These are phyloP conservation scores for Kodamaea neixiangensis DNA, from an alignment of 805 yeast species.

Conservation along the genomic window DNA sequence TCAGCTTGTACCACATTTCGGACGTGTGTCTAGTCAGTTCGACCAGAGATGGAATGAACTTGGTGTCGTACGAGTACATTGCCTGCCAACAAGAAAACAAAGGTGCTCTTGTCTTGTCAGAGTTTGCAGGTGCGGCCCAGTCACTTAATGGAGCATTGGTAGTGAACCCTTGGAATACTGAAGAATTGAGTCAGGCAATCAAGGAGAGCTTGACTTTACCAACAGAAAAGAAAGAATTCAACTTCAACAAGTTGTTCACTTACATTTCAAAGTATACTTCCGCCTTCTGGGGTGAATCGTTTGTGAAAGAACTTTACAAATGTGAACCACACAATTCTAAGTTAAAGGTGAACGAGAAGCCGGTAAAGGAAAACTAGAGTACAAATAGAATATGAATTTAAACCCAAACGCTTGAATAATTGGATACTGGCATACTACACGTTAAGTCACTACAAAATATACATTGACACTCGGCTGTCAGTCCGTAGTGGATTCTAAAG, in stretches of 20 bases:
- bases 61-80: constrained; percentile 93
- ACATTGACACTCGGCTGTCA: not conserved
- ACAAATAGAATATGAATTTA: not conserved
- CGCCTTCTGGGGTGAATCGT: constrained; percentile 95
- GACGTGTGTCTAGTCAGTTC: constrained; percentile 93
- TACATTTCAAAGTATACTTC: constrained; percentile 94
- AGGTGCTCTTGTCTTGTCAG: constrained; percentile 86
- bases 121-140: constrained; percentile 99
- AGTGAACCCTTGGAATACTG: constrained; percentile 98
- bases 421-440: not conserved
- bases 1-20: constrained; percentile 78
- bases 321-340: constrained; percentile 10
- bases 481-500: not conserved
- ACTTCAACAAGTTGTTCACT: constrained; percentile 79
- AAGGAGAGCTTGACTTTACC: constrained; percentile 85
- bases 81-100: constrained; percentile 88
- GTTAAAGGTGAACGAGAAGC: not conserved
- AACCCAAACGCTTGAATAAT: too few relatives aligned
- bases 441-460: not conserved
- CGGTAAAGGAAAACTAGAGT: not conserved
- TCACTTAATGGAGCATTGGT: constrained; percentile 90
- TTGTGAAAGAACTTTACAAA: constrained; percentile 79
- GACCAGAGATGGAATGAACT: constrained; percentile 98
- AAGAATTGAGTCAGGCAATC: constrained; percentile 84
- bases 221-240: constrained; percentile 73